Evolutionary conservation across 2,329 filamentous ascomycete species (phyloP), one percentile per base, ranked within the genome.

Genomic region (Cordyceps javanica): DNA sequence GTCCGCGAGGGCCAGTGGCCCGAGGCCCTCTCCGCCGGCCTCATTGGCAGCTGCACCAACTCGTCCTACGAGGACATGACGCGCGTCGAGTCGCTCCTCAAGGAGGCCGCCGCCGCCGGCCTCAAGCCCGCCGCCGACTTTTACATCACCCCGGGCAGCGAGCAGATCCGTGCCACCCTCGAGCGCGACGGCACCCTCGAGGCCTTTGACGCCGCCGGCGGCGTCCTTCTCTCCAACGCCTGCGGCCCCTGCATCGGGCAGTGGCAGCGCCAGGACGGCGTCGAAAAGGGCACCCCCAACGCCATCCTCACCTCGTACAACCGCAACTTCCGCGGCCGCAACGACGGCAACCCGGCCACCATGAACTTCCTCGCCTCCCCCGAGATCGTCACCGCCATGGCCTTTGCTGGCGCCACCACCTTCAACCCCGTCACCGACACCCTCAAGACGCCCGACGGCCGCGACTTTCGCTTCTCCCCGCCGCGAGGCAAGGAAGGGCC

Each of bases 51-150:
- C 76, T 99, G 94, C 80, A 99, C 94, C 52, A 99, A 99, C 81
- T 96, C 90, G 72, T 97, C 94, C 2, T 99, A 97, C 72, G 89
- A 97, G 75, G 94, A 99, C 71, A 99, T 99, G 94, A 95, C 92
- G 36, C 88, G 93, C 61, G 90, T 92, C 14, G 93, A 97, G 75
- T 86, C 91, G 68, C 83, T 99, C 58, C 90, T 97, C 59, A 92
- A 93, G 73, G 92, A 97, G 72, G 94, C 94, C 10, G 82, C 87
- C 54, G 85, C 87, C 59, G 94, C 91, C n/a, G 94, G 94, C 16
- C 79, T 99, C 60, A 90, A 91, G 76, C 91, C 94, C 39, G 90
- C 88, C 67, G 85, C 90, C 2, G 89, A 92, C 69, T 97, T 99
- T 75, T 97, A 96, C 75, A 89, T 99, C 68, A 97, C 94, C 0